Evolutionary conservation across 768 basidiomycete species (phyloP).

Genomic region (Tylopilus felleus): DNA sequence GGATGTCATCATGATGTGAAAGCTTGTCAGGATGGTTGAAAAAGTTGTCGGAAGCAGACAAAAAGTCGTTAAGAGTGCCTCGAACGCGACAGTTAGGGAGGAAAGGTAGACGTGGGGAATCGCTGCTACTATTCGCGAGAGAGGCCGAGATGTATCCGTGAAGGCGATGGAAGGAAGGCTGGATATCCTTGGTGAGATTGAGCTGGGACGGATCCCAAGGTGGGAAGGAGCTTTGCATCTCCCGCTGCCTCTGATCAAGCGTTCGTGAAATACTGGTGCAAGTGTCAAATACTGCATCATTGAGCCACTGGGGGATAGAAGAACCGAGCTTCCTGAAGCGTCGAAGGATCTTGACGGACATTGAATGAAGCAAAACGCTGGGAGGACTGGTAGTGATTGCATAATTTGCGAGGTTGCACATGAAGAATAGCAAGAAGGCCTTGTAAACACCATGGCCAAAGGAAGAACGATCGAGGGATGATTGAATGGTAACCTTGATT

Average conservation of each 20-base stretch:
- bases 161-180: not conserved
- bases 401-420: not conserved
- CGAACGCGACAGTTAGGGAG: not conserved
- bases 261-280: not conserved
- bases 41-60: not conserved
- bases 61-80: not conserved
- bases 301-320: not conserved
- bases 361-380: not conserved
- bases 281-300: not conserved
- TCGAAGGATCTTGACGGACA: not conserved
- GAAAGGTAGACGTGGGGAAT: not conserved
- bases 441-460: not conserved
- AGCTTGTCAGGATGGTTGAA: not conserved
- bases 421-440: not conserved
- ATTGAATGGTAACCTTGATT: not conserved
- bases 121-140: not conserved
- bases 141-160: not conserved
- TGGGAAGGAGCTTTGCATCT: not conserved
- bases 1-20: not conserved
- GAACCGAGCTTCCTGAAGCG: not conserved
- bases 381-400: not conserved
- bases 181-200: not conserved
- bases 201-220: not conserved
- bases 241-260: not conserved
- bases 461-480: not conserved